phyloP scores from a whole-genome alignment of 2,329 filamentous ascomycete genomes.

The Colletotrichum camelliae region DNA sequence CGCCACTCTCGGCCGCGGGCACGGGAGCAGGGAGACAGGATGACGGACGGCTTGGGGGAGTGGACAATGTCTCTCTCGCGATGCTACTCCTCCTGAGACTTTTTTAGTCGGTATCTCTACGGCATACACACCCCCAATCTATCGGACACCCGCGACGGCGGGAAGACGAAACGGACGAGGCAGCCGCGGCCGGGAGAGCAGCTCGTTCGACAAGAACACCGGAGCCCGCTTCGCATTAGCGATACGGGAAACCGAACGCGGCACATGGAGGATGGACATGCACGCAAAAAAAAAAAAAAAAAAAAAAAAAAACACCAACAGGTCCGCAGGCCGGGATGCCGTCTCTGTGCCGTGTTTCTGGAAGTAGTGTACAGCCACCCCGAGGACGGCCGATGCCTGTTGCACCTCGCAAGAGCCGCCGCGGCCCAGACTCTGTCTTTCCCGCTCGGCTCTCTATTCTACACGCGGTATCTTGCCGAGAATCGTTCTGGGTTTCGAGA shows the following conservation, averaged over 20 bases:
- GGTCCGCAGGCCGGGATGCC: neutral
- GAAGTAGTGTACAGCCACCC: neutral
- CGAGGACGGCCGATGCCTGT: neutral
- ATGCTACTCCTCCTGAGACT: neutral
- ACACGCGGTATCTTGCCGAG: neutral
- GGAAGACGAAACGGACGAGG: constrained; percentile 4
- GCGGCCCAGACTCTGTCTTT: neutral
- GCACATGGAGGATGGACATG: neutral
- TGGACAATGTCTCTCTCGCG: neutral
- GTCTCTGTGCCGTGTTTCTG: neutral
- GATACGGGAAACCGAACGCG: neutral
- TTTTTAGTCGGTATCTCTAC: neutral
- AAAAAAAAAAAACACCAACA: neutral
- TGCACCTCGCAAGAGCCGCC: neutral
- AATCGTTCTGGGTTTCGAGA: neutral
- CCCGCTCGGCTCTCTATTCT: neutral
- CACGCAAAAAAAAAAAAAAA: neutral
- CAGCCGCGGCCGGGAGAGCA: neutral
- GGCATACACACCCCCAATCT: neutral
- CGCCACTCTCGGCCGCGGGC: neutral
- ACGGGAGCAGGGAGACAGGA: neutral
- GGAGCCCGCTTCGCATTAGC: neutral
- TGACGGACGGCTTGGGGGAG: neutral
- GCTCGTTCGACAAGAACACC: neutral
- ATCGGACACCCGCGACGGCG: constrained; percentile 9